phyloP scores from a whole-genome alignment of 192 early-diverging fungal genomes.

The Borealophlyctis nickersoniae region DNA sequence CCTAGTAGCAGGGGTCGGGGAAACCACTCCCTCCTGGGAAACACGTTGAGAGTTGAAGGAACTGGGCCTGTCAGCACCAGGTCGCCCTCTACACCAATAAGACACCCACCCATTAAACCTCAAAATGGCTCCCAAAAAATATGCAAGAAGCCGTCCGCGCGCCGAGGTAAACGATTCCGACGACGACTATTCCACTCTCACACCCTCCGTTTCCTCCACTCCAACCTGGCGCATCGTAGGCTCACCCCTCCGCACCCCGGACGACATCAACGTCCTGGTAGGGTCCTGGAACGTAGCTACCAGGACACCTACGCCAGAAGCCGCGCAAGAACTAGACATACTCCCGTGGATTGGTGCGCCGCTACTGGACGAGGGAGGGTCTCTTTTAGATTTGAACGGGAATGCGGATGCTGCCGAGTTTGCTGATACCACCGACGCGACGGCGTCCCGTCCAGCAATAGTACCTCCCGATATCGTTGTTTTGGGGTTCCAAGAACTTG shows the following conservation, averaged over 20 bases:
- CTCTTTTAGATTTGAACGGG: not conserved
- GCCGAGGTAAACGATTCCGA: no score
- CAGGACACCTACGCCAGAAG: not conserved
- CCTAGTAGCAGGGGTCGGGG: no score
- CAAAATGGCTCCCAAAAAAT: no score
- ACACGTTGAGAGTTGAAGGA: no score
- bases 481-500: slow-evolving; percentile 39
- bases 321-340: not conserved
- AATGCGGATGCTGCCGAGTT: not conserved
- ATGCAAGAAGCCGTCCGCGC: no score
- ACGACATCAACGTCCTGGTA: not conserved
- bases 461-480: slow-evolving; percentile 31
- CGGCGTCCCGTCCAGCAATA: not conserved
- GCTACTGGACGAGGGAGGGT: not conserved
- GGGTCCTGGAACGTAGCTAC: not conserved
- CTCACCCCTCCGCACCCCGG: not conserved
- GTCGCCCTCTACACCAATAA: no score
- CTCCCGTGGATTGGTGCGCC: not conserved
- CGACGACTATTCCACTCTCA: no score
- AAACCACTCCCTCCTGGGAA: no score
- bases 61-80: no score
- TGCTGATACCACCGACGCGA: not conserved
- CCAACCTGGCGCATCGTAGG: no score
- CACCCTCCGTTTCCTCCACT: no score
- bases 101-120: no score